These are phyloP conservation scores for Celoporthe dispersa DNA, from an alignment of 2,329 filamentous ascomycete species.

Conservation along the genomic window DNA sequence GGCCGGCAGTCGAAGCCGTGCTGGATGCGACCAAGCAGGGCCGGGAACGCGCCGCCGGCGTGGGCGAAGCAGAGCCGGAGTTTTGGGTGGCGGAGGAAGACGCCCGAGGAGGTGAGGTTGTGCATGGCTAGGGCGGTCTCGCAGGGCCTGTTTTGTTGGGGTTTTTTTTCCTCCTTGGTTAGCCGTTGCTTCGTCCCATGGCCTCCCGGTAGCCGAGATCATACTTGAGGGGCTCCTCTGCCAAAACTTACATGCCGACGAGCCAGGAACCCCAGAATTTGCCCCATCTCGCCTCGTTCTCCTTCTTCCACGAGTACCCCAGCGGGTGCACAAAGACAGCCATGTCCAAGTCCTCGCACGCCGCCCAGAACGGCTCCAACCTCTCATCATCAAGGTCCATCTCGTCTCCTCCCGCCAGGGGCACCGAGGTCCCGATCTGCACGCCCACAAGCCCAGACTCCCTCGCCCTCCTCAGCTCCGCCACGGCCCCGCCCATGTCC, in stretches of 20 bases:
- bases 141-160: constrained; percentile 32
- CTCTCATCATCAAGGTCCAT: constrained; percentile 38
- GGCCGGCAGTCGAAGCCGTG: constrained; percentile 42
- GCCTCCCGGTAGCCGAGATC: not conserved
- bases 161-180: not conserved
- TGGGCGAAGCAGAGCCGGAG: constrained; percentile 42
- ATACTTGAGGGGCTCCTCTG: too few species aligned
- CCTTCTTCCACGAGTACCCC: constrained; percentile 40
- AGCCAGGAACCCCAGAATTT: constrained; percentile 42
- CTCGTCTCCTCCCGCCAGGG: constrained; percentile 28
- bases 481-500: constrained; percentile 36
- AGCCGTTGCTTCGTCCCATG: not conserved
- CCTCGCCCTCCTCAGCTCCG: constrained; percentile 37
- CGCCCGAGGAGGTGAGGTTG: constrained; percentile 38
- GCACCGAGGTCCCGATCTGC: constrained; percentile 41
- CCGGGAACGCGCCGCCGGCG: constrained; percentile 42
- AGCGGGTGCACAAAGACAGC: constrained; percentile 42
- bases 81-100: constrained; percentile 38
- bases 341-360: constrained; percentile 39
- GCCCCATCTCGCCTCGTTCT: constrained; percentile 39
- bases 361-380: constrained; percentile 39
- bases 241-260: constrained; percentile 38
- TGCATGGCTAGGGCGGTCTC: constrained; percentile 43
- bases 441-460: constrained; percentile 38
- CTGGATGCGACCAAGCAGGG: constrained; percentile 41